phyloP scores from a whole-genome alignment of 345 rosid genomes.

The Arabis alpina region DNA sequence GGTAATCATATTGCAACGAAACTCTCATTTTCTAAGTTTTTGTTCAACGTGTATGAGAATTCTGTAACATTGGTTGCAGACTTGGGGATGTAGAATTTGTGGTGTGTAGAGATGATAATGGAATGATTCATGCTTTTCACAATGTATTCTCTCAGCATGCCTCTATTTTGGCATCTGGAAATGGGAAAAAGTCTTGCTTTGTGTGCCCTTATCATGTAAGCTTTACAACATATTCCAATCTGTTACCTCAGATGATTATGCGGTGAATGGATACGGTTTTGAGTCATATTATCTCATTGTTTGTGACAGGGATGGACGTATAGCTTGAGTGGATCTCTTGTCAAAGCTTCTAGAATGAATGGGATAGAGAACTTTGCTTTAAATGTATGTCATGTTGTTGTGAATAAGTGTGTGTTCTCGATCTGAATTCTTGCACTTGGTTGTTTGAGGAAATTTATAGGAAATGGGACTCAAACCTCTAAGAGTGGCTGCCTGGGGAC shows the following conservation, averaged over 20 bases:
- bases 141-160: conserved; percentile 96
- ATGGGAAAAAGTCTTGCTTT: conserved; percentile 76
- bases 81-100: conserved; percentile 74
- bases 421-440: no score
- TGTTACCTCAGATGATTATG: background rate
- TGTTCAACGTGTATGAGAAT: no score
- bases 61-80: conserved; percentile 49
- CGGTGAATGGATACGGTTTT: background rate
- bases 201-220: conserved; percentile 93
- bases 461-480: conserved; percentile 81
- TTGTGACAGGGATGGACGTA: conserved; percentile 72
- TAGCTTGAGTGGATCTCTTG: no score
- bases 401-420: no score
- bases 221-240: background rate
- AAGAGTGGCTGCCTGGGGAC: conserved; percentile 80
- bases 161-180: conserved; percentile 76
- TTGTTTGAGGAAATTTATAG: no score
- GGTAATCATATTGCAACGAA: conserved; percentile 52
- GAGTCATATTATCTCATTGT: conserved; percentile 10
- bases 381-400: no score
- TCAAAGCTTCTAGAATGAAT: no score
- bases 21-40: background rate
- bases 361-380: no score
- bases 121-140: conserved; percentile 73
- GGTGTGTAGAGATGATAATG: conserved; percentile 76